Base-by-base conservation (phyloP, 169 alveolate genomes). In the Eimeria sp. region DNA sequence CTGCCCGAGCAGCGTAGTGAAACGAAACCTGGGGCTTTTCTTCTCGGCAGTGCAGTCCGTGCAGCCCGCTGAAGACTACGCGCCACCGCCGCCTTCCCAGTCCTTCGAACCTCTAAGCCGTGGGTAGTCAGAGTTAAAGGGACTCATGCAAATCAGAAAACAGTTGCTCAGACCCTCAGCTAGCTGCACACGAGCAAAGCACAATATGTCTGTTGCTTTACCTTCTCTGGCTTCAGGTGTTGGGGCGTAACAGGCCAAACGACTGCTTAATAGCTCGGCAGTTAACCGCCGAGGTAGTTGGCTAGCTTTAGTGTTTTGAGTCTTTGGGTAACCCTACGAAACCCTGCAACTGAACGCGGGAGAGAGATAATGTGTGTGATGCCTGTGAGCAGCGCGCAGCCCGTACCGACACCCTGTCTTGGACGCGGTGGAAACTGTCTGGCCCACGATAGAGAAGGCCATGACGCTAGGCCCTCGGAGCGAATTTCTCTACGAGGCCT, bases 351-450 rank as follows among this genome's bases (percentile, higher is more conserved):
- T 43, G 62, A 56, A 68, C 4, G 40, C 3, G 23, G 43, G 89
- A n/a, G 68, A 80, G 52, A 52, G 89, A 4, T 68, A 49, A 49
- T 40, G 33, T 6, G 83, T 76, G 85, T 62, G 18, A 37, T 33
- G 83, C 16, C 23, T 30, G 66, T n/a, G 52, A 49, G 77, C 89
- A 93, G 96, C 90, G 72, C 91, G 89, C 80, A 93, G 96, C 87
- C 89, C 88, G 8, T 93, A 85, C 66, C 93, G 96, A 40, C 96
- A 93, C 54, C 96, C 96, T 2, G 96, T 93, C 58, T 72, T 93
- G 43, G 96, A 93, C 58, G 96, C 89, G 20, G 82, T 80, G 78
- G 93, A 93, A 18, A 77, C 68, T 40, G n/a, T 2, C 68, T 93
- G 96, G 96, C 91, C 85, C 30, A 54, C 78, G 20, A 52, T 93